These are phyloP conservation scores for Orbilia javanica DNA, from an alignment of 2,329 filamentous ascomycete genomes.

Conservation along the genomic window DNA sequence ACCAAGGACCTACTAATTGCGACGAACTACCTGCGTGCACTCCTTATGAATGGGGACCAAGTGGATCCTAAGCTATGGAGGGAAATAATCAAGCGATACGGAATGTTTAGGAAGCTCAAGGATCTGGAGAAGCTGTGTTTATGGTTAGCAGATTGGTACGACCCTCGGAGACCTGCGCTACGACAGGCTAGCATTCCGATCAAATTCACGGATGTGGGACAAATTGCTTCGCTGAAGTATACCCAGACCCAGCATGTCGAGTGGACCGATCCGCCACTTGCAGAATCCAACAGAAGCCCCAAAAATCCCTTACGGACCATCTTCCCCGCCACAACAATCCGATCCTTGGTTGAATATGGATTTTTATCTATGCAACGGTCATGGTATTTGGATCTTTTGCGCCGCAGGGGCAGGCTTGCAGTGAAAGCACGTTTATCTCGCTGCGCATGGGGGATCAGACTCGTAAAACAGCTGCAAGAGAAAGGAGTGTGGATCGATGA, in stretches of 20 bases:
- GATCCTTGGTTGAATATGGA: conserved; percentile 60
- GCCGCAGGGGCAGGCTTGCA: conserved; percentile 7
- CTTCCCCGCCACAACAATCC: conserved; percentile 57
- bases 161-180: conserved; percentile 51
- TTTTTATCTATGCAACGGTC: conserved; percentile 58
- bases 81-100: conserved; percentile 61
- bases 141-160: conserved; percentile 61
- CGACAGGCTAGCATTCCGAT: conserved; percentile 38
- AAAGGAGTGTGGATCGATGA: conserved; percentile 60
- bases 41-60: conserved; percentile 58
- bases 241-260: conserved; percentile 1
- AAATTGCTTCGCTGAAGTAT: conserved; percentile 39
- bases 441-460: conserved; percentile 59
- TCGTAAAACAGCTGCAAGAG: conserved; percentile 50
- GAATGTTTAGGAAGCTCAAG: conserved; percentile 59
- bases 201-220: conserved; percentile 50
- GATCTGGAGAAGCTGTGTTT: conserved; percentile 59
- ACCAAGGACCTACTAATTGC: conserved; percentile 57
- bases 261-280: conserved; percentile 46
- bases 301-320: conserved; percentile 59
- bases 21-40: conserved; percentile 51
- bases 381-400: conserved; percentile 33
- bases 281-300: conserved; percentile 31
- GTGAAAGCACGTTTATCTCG: conserved; percentile 34
- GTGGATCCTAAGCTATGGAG: conserved; percentile 60